Evolutionary conservation across 441 rosid species (phyloP).

Genomic region (Corymbia calophylla): DNA sequence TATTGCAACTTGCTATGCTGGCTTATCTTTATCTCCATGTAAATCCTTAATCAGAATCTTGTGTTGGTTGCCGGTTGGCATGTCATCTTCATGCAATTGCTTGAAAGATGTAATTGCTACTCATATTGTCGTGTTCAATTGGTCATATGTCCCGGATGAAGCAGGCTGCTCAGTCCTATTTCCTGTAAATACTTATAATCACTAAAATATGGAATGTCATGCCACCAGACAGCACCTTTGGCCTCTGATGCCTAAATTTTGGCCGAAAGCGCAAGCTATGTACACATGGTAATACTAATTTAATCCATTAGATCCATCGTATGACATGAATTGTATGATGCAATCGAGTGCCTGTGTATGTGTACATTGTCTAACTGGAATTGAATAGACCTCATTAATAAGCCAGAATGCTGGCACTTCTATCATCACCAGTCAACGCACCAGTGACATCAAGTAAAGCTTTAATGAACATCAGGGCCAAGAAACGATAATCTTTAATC

Average conservation of each 20-base stretch:
- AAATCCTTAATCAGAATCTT: background rate
- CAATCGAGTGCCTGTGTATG: fast-evolving
- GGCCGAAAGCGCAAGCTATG: fast-evolving
- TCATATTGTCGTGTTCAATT: background rate
- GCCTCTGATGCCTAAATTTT: background rate
- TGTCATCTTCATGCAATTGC: background rate
- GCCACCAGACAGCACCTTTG: background rate
- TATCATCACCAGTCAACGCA: no score
- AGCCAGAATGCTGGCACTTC: background rate
- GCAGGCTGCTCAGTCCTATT: background rate
- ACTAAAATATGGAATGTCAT: fast-evolving
- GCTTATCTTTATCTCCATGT: background rate
- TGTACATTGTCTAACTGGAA: background rate
- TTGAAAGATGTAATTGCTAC: background rate
- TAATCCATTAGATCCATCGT: background rate
- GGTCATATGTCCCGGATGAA: background rate
- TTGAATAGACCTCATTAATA: background rate
- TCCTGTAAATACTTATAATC: background rate
- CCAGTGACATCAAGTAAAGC: background rate
- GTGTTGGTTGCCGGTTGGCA: background rate
- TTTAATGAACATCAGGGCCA: background rate
- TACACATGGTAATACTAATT: background rate
- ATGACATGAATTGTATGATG: background rate
- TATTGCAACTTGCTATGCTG: constrained; percentile 1
- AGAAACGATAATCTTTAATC: background rate